Base-by-base conservation (phyloP, 2,329 filamentous ascomycete species). In the Tolypocladium inflatum region DNA sequence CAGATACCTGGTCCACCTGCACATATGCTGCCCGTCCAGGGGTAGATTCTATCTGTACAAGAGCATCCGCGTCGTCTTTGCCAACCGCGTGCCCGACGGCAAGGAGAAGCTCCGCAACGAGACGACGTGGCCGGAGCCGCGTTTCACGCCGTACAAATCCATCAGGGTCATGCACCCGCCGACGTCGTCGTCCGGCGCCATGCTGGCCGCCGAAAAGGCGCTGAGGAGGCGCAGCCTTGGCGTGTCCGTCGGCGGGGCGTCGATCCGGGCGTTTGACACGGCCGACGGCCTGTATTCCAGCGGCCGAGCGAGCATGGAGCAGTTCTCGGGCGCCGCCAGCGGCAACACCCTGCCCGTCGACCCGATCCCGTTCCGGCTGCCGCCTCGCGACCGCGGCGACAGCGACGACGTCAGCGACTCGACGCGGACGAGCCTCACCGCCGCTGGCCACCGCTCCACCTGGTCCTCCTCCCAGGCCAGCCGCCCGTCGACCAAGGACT, bases 71-170 rank as follows among this genome's bases (percentile, higher is more conserved):
- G 90, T 97, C 41, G 93, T 99, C 3, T 99, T 99, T 70, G 94
- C 94, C 57, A 97, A 97, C 69, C 85, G 94, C 33, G 93, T 97
- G 0, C 93, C 94, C 0, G 94, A 97, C 65, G 93, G 91, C 45
- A 96, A 97, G 69, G 93, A 97, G 73, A 93, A 88, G 68, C 79
- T 99, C 43, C 82, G 87, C 38, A 97, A 95, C 67, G 94, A 99
- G 70, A 87, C 93, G 6, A 91, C 94, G 42, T 81, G 89, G 60
- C 93, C 93, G 0, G 91, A 97, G 64, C 94, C 94, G 23, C 84
- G 86, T 23, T 99, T 91, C 69, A 90, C 86, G 57, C 80, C 86
- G 1, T 97, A 96, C 75, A 96, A 92, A 69, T 83, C 89, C 3
- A 73, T 79, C 42, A 75, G 81, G 8, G 75, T 78, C 38, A 81